Conservation (phyloP, 331 rosid species). For the Quercus tomentella region DNA sequence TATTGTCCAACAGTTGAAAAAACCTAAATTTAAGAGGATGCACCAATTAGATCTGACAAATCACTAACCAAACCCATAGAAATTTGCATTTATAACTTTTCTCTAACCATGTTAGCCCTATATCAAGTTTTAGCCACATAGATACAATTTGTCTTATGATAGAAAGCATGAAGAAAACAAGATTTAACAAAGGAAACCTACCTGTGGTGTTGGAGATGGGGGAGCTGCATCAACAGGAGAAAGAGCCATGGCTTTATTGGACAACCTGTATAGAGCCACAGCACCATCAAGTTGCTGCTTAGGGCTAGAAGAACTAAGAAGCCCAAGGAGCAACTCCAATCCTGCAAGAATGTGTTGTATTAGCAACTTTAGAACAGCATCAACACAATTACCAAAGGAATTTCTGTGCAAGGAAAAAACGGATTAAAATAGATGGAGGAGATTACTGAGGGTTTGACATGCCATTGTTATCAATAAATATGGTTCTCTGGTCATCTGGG, state of each 20-base stretch:
- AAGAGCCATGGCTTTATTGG: slow-evolving; percentile 69
- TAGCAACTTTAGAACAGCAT: slow-evolving; percentile 18
- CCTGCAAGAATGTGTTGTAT: slow-evolving; percentile 44
- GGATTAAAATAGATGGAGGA: slow-evolving; percentile 1
- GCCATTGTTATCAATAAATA: slow-evolving; percentile 83
- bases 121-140: background rate
- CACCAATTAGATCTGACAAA: background rate
- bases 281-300: slow-evolving; percentile 98
- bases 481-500: slow-evolving; percentile 72
- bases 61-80: background rate
- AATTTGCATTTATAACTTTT: background rate
- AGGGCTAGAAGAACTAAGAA: slow-evolving; percentile 65
- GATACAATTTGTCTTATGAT: background rate
- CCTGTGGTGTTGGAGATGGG: slow-evolving; percentile 99
- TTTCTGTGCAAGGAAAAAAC: slow-evolving; percentile 13
- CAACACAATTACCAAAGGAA: background rate
- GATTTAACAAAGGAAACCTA: slow-evolving; percentile 18
- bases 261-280: slow-evolving; percentile 80
- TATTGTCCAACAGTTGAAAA: background rate
- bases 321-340: slow-evolving; percentile 84
- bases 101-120: background rate
- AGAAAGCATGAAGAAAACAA: background rate
- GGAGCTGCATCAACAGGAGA: slow-evolving; percentile 96
- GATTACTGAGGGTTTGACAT: slow-evolving; percentile 20
- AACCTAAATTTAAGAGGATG: background rate